Percentiles rank a stretch among this genome's conserved stretches.
phyloP scores from a whole-genome alignment of 2,329 filamentous ascomycete species.

The Diplodia sapinea region DNA sequence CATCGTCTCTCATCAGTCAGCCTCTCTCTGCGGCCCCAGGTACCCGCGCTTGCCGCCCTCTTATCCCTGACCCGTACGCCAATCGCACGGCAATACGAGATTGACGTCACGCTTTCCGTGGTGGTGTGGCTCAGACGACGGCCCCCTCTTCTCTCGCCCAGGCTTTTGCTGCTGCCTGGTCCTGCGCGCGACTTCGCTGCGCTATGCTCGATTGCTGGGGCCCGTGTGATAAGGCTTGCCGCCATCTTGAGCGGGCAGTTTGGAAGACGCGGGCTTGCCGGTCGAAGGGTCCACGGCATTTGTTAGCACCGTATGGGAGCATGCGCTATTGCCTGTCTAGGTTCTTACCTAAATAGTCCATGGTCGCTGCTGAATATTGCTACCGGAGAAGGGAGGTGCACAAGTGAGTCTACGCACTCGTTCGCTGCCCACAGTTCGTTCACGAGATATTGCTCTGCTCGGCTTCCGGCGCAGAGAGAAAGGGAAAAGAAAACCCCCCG shows the following conservation, averaged over 20 bases:
- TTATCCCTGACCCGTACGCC: too few relatives aligned
- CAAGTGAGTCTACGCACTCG: not conserved
- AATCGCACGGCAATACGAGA: too few relatives aligned
- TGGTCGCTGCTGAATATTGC: not conserved
- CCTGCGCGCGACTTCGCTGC: too few relatives aligned
- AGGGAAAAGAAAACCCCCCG: not conserved
- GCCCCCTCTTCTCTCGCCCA: too few relatives aligned
- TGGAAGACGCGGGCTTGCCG: not conserved
- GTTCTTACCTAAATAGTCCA: not conserved
- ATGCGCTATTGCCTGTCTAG: not conserved
- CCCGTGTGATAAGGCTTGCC: too few relatives aligned
- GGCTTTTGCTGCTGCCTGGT: too few relatives aligned
- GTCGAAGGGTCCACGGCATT: not conserved
- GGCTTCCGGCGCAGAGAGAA: not conserved
- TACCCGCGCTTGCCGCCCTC: too few relatives aligned
- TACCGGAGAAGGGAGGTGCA: not conserved
- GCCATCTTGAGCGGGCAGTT: not conserved
- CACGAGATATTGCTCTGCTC: not conserved
- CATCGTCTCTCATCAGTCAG: too few relatives aligned
- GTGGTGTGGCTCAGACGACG: too few relatives aligned
- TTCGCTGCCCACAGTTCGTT: not conserved
- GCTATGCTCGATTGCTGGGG: too few relatives aligned
- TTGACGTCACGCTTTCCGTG: too few relatives aligned
- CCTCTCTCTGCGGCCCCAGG: too few relatives aligned
- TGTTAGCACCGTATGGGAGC: not conserved